phyloP scores from a whole-genome alignment of 23 red algal species.

The Chondrus crispus region DNA sequence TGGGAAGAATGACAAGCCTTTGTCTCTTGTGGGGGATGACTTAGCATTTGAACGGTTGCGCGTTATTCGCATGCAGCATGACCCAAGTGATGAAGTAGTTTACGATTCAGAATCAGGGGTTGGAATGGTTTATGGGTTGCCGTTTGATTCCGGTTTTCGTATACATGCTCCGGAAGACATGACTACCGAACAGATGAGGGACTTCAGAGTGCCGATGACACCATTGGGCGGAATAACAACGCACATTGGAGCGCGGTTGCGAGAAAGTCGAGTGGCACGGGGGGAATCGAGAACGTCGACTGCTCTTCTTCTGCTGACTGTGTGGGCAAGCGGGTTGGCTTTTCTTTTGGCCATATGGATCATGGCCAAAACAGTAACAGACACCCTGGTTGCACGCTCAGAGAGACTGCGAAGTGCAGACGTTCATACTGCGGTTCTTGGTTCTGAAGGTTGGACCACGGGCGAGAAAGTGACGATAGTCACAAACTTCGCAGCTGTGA shows the following conservation, averaged over 20 bases:
- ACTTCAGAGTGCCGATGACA: constrained; percentile 25
- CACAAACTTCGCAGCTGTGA: neutral
- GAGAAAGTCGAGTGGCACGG: neutral
- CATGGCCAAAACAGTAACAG: neutral
- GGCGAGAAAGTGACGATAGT: neutral
- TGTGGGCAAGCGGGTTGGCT: neutral
- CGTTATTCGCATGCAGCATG: neutral
- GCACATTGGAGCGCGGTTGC: constrained; percentile 27
- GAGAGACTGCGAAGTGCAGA: neutral
- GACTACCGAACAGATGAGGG: neutral
- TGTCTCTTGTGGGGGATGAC: neutral
- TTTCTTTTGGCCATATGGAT: constrained; percentile 18
- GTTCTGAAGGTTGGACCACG: neutral
- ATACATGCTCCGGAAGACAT: neutral
- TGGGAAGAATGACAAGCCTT: neutral
- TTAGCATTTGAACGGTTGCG: neutral
- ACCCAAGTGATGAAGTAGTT: neutral
- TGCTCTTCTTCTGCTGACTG: neutral
- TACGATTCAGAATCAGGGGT: constrained; percentile 15
- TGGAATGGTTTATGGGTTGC: constrained; percentile 7
- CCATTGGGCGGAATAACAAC: constrained; percentile 23
- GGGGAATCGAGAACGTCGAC: neutral
- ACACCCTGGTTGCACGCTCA: neutral
- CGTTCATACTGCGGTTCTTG: neutral
- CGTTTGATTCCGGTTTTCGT: constrained; percentile 33